Base-by-base conservation (phyloP, 768 basidiomycete species). In the Mycena rebaudengoi region DNA sequence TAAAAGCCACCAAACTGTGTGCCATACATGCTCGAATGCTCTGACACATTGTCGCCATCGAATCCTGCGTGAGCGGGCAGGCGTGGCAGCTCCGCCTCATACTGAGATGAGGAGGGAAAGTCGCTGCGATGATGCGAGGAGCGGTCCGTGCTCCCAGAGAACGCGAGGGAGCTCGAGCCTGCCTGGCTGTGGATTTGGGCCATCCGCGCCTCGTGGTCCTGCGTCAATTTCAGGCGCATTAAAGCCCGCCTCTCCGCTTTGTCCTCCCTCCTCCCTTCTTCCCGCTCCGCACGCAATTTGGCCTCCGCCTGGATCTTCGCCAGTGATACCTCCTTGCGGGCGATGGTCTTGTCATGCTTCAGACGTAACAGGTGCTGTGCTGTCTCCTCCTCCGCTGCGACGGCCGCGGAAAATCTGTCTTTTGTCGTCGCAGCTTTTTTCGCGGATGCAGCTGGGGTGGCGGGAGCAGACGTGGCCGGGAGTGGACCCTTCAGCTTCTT, bases 361-460 rank as follows among this genome's bases (percentile, higher is more conserved):
- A 62, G 28, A n/a, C 60, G 54, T 2, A 68, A n/a, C 12, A 13
- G n/a, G 35, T 60, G 52, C 50, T 66, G 70, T 2, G 44, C 37
- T 13, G 68, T 69, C 52, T 50, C 53, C 40, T 69, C 62, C 51
- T 69, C 65, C 16, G 49, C 61, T 25, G 14, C 20, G 14, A 49
- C 29, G 11, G 13, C 29, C 3, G 46, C 29, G 4, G 18, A n/a
- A 11, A 32, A 49, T 11, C 33, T 30, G 29, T 49, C 46, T 20
- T 49, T 49, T 5, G n/a, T 23, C 1, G 28, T n/a, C 8, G 28
- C 13, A 2, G 46, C 10, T 13, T 49, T 49, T 10, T 20, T 29
- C 5, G 29, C 28, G 1, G 29, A 7, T 2, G 28, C 16, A 2
- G 46, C 13, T 4, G 40, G n/a, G 7, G 40, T 3, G 10, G 53